A percentile compares a stretch with the other conserved stretches of the same genome.
Evolutionary conservation across 768 basidiomycete genomes (phyloP).

Genomic region (Pleurotus salmoneostramineus): DNA sequence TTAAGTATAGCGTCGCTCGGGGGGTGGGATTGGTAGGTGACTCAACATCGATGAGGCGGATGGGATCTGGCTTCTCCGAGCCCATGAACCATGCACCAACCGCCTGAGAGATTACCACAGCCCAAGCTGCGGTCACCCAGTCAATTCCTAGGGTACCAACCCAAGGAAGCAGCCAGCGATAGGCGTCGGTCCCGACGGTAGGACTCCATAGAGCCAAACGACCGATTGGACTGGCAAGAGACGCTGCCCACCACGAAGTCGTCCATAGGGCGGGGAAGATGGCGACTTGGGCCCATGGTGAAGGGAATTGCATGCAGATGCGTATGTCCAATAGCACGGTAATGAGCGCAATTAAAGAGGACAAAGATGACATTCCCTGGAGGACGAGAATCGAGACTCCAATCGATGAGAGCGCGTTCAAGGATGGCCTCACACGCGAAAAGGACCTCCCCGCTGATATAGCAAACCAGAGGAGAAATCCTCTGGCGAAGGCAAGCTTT

Average conservation of each 20-base stretch:
- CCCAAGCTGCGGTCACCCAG: slow-evolving; percentile 77
- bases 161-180: slow-evolving; percentile 59
- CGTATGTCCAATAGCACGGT: slow-evolving; percentile 35
- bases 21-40: slow-evolving; percentile 10
- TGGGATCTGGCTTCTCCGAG: slow-evolving; percentile 15
- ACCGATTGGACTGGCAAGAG: slow-evolving; percentile 63
- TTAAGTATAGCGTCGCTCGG: slow-evolving; percentile 30
- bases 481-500: slow-evolving; percentile 14
- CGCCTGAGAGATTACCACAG: slow-evolving; percentile 55
- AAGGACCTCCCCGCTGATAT: slow-evolving; percentile 38
- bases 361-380: slow-evolving; percentile 32
- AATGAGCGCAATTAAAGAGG: slow-evolving; percentile 39
- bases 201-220: slow-evolving; percentile 73
- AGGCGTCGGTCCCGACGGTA: slow-evolving; percentile 45
- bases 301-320: slow-evolving; percentile 24
- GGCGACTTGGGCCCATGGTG: slow-evolving; percentile 40
- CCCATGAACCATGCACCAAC: slow-evolving; percentile 58
- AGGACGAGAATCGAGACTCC: slow-evolving; percentile 45
- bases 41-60: slow-evolving; percentile 6
- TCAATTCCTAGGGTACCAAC: slow-evolving; percentile 61
- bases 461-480: slow-evolving; percentile 27
- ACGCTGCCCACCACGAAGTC: slow-evolving; percentile 49
- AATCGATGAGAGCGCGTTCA: slow-evolving; percentile 53
- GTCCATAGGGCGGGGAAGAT: slow-evolving; percentile 74
- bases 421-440: slow-evolving; percentile 38